These are phyloP conservation scores for Excoecaria cochinchinensis DNA, from an alignment of 345 rosid species.

Conservation along the genomic window DNA sequence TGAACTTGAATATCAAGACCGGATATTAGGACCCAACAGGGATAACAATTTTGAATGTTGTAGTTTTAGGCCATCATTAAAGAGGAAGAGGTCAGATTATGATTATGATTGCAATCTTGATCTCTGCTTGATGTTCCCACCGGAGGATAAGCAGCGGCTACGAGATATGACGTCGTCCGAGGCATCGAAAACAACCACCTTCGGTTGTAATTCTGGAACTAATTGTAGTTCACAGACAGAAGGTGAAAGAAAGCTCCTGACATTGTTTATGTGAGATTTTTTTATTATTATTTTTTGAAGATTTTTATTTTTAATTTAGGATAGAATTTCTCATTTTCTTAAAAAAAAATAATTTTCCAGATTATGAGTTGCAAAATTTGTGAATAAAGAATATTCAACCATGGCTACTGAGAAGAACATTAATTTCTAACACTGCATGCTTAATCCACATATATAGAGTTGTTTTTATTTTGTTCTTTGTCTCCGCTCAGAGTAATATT, in stretches of 20 bases:
- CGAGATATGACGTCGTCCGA: conserved; percentile 43
- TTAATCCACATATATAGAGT: too few relatives aligned
- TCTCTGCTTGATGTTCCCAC: conserved; percentile 24
- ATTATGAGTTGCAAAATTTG: too few relatives aligned
- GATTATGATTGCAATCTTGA: conserved; percentile 14
- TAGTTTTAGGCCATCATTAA: conserved; percentile 11
- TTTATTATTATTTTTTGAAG: not conserved
- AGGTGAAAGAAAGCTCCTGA: conserved; percentile 35
- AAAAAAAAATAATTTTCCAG: too few relatives aligned
- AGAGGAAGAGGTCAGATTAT: conserved; percentile 19
- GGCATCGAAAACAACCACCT: conserved; percentile 46
- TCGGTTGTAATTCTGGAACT: conserved; percentile 18
- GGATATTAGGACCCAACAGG: conserved; percentile 7
- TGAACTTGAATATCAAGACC: conserved; percentile 31
- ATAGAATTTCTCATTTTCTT: too few relatives aligned
- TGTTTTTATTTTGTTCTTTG: too few relatives aligned
- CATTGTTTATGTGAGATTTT: conserved; percentile 28
- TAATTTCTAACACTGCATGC: too few relatives aligned
- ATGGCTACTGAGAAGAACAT: too few relatives aligned
- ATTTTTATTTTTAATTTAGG: not conserved
- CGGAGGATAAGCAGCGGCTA: conserved; percentile 20
- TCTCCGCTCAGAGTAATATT: too few relatives aligned
- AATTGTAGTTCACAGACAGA: not conserved
- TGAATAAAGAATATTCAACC: too few relatives aligned
- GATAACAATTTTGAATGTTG: conserved; percentile 21